A percentile compares a stretch with the other conserved stretches of the same genome.
These are phyloP conservation scores for Fusarium odoratissimum DNA, from an alignment of 2,329 filamentous ascomycete genomes.

Conservation along the genomic window DNA sequence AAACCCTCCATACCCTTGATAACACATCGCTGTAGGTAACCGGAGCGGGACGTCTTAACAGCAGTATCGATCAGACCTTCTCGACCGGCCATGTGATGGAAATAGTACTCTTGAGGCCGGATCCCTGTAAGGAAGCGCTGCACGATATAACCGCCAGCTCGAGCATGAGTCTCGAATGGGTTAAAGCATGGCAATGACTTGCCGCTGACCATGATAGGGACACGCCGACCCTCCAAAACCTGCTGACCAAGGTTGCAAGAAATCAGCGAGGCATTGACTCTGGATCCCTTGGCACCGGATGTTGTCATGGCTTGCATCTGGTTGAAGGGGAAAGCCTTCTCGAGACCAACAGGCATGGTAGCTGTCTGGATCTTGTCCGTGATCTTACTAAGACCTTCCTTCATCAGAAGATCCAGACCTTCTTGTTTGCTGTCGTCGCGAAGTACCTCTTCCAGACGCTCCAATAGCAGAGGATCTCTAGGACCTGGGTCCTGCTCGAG, in stretches of 20 bases:
- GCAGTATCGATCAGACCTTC: conserved; percentile 99
- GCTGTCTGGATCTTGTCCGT: conserved; percentile 82
- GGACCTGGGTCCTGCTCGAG: conserved; percentile 73
- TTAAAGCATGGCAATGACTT: conserved; percentile 96
- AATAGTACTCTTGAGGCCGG: conserved; percentile 97
- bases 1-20: conserved; percentile 99
- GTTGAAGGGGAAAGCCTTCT: conserved; percentile 94
- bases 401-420: conserved; percentile 89
- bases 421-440: conserved; percentile 92
- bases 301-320: conserved; percentile 99
- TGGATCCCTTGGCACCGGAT: conserved; percentile 92
- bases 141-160: conserved; percentile 92
- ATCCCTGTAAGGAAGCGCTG: conserved; percentile 98
- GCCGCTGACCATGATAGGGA: conserved; percentile 97
- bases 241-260: conserved; percentile 98
- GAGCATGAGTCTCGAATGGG: conserved; percentile 87
- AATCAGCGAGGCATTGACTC: conserved; percentile 96
- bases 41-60: conserved; percentile 97
- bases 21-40: conserved; percentile 94
- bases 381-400: conserved; percentile 73
- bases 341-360: conserved; percentile 84
- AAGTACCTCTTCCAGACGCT: conserved; percentile 87
- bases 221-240: conserved; percentile 92
- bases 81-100: conserved; percentile 98
- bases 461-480: conserved; percentile 76